Percentiles rank a stretch among this genome's conserved stretches.
Evolutionary conservation across 1,284 basidiomycete species (phyloP).

Genomic region (Sphaerobolus stellatus): DNA sequence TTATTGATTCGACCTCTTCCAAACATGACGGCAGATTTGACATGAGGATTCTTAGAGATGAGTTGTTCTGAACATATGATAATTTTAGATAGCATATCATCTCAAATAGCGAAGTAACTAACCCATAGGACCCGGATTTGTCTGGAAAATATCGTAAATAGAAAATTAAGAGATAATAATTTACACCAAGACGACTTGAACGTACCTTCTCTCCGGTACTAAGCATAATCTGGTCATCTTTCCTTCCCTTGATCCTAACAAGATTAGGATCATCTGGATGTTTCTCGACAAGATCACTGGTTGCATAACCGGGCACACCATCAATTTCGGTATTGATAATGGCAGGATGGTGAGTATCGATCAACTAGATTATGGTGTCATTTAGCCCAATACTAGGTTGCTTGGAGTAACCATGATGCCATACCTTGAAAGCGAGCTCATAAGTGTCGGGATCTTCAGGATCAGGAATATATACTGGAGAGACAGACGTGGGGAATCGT

Average conservation of each 20-base stretch:
- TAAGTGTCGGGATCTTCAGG: not conserved
- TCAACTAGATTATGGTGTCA: not conserved
- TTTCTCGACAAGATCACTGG: constrained; percentile 36
- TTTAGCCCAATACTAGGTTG: not conserved
- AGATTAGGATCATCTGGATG: constrained; percentile 28
- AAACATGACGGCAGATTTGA: constrained; percentile 38
- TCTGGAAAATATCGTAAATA: constrained; percentile 2
- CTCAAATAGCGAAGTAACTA: not conserved
- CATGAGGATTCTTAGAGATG: constrained; percentile 33
- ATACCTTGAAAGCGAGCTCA: constrained; percentile 5
- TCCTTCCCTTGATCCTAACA: constrained; percentile 29
- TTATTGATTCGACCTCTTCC: constrained; percentile 33
- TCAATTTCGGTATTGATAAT: constrained; percentile 28
- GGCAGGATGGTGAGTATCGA: constrained; percentile 18
- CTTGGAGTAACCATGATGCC: not conserved
- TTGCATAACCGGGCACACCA: constrained; percentile 32
- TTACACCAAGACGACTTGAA: not conserved
- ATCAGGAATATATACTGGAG: not conserved
- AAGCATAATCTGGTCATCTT: constrained; percentile 38
- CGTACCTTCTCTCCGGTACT: constrained; percentile 36
- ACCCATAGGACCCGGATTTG: constrained; percentile 16
- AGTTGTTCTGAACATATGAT: constrained; percentile 29
- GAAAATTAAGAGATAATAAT: not conserved
- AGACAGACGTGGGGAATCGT: not conserved
- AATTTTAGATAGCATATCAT: constrained; percentile 14